A percentile compares a stretch with the other conserved stretches of the same genome.
These are phyloP conservation scores for Coprinopsis sp. DNA, from an alignment of 768 basidiomycete genomes.

Conservation along the genomic window DNA sequence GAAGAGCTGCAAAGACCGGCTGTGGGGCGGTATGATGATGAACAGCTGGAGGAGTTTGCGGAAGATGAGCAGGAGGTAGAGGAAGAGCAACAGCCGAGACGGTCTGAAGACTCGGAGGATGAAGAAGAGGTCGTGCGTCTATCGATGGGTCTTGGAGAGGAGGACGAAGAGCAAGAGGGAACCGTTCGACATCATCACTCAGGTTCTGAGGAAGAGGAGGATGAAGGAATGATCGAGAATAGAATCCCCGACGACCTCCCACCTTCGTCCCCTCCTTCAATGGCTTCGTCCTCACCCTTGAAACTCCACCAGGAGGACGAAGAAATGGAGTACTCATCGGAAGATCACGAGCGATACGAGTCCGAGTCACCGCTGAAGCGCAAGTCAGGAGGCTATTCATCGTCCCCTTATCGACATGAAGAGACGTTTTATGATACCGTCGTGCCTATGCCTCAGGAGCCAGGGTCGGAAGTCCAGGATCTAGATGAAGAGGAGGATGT, in stretches of 20 bases:
- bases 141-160: neutral
- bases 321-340: too few species aligned
- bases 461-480: neutral
- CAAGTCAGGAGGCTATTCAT: too few species aligned
- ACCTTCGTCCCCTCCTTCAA: neutral
- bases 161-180: conserved; percentile 5
- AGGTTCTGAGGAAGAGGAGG: neutral
- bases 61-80: conserved; percentile 24
- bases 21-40: conserved; percentile 13
- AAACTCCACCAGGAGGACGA: too few species aligned
- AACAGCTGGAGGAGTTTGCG: conserved; percentile 20
- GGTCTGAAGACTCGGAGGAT: neutral
- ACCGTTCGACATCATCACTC: neutral
- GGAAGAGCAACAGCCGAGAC: conserved; percentile 15
- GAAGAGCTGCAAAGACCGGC: neutral
- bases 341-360: too few species aligned
- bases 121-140: conserved; percentile 3
- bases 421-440: neutral
- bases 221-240: neutral
- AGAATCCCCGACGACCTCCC: too few species aligned
- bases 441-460: neutral
- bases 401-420: neutral
- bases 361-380: too few species aligned
- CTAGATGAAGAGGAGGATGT: conserved; percentile 15
- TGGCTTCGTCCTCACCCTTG: too few species aligned